These are phyloP conservation scores for Colletotrichum chrysophilum DNA, from an alignment of 2,329 filamentous ascomycete species.

Conservation along the genomic window DNA sequence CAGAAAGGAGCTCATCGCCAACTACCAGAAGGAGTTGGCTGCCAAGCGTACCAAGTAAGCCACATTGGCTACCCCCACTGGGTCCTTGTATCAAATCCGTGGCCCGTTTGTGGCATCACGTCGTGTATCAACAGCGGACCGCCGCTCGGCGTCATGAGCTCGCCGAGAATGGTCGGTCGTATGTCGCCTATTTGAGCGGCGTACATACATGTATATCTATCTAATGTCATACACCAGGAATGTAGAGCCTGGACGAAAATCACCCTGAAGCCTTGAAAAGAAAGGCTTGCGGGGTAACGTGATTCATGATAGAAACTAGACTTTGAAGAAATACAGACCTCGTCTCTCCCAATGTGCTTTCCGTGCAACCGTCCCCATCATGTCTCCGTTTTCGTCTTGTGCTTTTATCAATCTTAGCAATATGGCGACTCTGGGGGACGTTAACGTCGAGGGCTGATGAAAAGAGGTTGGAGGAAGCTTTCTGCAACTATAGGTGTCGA, in stretches of 20 bases:
- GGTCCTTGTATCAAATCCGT: neutral
- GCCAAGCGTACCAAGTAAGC: slow-evolving; percentile 59
- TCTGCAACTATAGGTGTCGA: neutral
- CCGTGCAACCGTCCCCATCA: neutral
- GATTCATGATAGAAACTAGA: slow-evolving; percentile 22
- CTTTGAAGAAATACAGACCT: slow-evolving; percentile 15
- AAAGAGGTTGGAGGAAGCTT: neutral
- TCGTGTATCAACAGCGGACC: slow-evolving; percentile 15
- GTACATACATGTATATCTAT: slow-evolving; percentile 21
- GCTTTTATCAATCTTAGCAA: neutral
- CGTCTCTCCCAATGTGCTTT: neutral
- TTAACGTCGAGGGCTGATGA: neutral
- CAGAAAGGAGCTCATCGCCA: slow-evolving; percentile 64
- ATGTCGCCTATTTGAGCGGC: slow-evolving; percentile 7
- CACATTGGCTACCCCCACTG: neutral
- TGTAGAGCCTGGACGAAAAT: neutral
- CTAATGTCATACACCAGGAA: slow-evolving; percentile 16
- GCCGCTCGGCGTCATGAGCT: neutral
- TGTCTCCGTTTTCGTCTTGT: neutral
- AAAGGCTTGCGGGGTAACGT: slow-evolving; percentile 1
- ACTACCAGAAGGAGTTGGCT: slow-evolving; percentile 64
- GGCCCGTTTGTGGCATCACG: slow-evolving; percentile 2
- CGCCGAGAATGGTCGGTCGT: neutral
- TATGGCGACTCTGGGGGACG: neutral
- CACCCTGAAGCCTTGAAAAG: neutral